A percentile compares a stretch with the other conserved stretches of the same genome.
phyloP scores from a whole-genome alignment of 1,284 basidiomycete genomes.

The Ceratobasidium papillatum region DNA sequence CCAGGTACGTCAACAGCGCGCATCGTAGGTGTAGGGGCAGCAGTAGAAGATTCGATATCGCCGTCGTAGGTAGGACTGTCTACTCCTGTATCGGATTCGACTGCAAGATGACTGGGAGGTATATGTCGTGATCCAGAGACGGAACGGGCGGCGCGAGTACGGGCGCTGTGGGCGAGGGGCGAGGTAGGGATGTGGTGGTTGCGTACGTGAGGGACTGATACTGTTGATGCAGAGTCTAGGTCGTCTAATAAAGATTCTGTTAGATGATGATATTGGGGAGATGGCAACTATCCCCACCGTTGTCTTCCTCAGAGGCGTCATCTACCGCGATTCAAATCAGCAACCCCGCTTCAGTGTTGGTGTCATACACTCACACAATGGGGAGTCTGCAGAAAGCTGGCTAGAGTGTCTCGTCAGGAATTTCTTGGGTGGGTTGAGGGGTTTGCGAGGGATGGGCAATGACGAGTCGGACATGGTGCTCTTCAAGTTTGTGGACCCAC shows the following conservation, averaged over 20 bases:
- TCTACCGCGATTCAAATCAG: constrained; percentile 19
- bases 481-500: constrained; percentile 6
- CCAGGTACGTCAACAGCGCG: constrained; percentile 14
- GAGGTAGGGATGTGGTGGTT: constrained; percentile 35
- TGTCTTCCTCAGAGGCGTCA: constrained; percentile 42
- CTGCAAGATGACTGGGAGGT: constrained; percentile 3
- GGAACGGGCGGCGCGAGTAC: constrained; percentile 34
- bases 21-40: constrained; percentile 50
- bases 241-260: constrained; percentile 7
- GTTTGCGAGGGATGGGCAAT: constrained; percentile 26
- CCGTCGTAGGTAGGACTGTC: constrained; percentile 90
- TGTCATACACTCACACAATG: constrained; percentile 8
- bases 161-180: constrained; percentile 35
- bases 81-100: constrained; percentile 69
- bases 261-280: neutral
- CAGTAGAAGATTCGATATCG: constrained; percentile 83
- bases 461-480: constrained; percentile 30
- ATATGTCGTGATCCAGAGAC: neutral
- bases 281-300: constrained; percentile 24
- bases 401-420: constrained; percentile 19
- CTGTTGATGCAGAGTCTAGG: constrained; percentile 29
- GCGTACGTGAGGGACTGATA: constrained; percentile 20
- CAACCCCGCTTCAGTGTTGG: neutral
- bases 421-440: constrained; percentile 25
- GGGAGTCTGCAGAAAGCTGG: constrained; percentile 30